These are phyloP conservation scores for Carex kokanica DNA, from an alignment of 176 grass and related monocot species.

Conservation along the genomic window DNA sequence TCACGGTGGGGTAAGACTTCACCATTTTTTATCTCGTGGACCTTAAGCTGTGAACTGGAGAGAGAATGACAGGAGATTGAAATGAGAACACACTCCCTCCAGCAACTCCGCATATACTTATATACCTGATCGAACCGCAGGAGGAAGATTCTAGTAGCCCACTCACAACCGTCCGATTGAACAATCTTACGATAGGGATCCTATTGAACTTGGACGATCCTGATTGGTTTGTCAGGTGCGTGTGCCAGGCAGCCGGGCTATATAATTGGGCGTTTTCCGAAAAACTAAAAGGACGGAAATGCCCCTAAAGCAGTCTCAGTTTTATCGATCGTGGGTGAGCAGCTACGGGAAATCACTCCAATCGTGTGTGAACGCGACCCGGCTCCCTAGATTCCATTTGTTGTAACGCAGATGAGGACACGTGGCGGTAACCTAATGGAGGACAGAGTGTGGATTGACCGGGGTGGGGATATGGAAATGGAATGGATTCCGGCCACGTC, in stretches of 20 bases:
- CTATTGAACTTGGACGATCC: slow-evolving; percentile 17
- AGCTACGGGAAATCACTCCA: not conserved
- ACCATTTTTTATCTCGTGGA: slow-evolving; percentile 33
- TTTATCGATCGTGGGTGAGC: not conserved
- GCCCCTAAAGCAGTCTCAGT: not conserved
- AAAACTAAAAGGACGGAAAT: not conserved
- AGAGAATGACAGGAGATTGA: not conserved
- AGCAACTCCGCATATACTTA: not conserved
- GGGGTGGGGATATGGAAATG: no score
- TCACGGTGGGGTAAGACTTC: slow-evolving; percentile 71
- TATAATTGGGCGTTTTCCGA: not conserved
- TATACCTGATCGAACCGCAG: not conserved
- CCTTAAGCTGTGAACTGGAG: slow-evolving; percentile 9
- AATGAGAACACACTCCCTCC: slow-evolving; percentile 30
- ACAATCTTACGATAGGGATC: not conserved
- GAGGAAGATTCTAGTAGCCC: slow-evolving; percentile 39
- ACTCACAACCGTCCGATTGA: not conserved
- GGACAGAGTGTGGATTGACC: no score
- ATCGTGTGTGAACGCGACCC: slow-evolving; percentile 28
- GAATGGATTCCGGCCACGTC: no score
- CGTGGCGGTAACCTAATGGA: slow-evolving; percentile 29
- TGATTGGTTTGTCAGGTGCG: slow-evolving; percentile 20
- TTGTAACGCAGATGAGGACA: not conserved
- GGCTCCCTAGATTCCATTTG: slow-evolving; percentile 23
- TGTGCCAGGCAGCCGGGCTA: not conserved